These are phyloP conservation scores for Plasmodium knowlesi DNA, from an alignment of 169 alveolate genomes.

Conservation along the genomic window DNA sequence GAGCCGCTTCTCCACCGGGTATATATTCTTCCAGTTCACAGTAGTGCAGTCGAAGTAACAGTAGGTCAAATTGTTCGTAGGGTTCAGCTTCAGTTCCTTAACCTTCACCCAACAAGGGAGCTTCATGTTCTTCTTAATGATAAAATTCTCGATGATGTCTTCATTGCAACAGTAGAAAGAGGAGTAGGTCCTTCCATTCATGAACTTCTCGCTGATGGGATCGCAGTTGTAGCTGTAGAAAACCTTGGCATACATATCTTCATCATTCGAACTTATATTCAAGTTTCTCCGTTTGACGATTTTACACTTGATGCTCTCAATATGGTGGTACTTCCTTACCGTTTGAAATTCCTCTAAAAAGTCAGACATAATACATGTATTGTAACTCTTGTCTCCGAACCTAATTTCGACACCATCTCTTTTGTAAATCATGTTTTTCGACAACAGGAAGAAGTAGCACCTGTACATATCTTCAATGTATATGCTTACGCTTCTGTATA, in stretches of 20 bases:
- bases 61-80: constrained; percentile 27
- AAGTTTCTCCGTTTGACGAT: constrained; percentile 48
- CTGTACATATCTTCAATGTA: constrained; percentile 53
- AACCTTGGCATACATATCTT: constrained; percentile 60
- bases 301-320: constrained; percentile 58
- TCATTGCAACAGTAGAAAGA: constrained; percentile 73
- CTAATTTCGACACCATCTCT: constrained; percentile 37
- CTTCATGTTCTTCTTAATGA: constrained; percentile 52
- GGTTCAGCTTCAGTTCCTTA: constrained; percentile 26
- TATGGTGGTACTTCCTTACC: constrained; percentile 45
- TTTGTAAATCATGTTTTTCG: constrained; percentile 22
- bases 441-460: constrained; percentile 47
- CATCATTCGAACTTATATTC: constrained; percentile 20
- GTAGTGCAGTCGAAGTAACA: constrained; percentile 61
- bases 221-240: constrained; percentile 52
- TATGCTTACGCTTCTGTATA: constrained; percentile 55
- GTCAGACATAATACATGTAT: constrained; percentile 24
- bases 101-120: constrained; percentile 71
- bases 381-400: constrained; percentile 22
- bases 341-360: constrained; percentile 53
- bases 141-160: constrained; percentile 58
- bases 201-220: constrained; percentile 31
- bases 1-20: constrained; percentile 6
- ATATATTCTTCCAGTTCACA: constrained; percentile 11
- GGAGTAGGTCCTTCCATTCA: constrained; percentile 30